Evolutionary conservation across 345 rosid genomes (phyloP), one percentile per base, ranked within the genome.

Genomic region (Gynandropsis gynandra): DNA sequence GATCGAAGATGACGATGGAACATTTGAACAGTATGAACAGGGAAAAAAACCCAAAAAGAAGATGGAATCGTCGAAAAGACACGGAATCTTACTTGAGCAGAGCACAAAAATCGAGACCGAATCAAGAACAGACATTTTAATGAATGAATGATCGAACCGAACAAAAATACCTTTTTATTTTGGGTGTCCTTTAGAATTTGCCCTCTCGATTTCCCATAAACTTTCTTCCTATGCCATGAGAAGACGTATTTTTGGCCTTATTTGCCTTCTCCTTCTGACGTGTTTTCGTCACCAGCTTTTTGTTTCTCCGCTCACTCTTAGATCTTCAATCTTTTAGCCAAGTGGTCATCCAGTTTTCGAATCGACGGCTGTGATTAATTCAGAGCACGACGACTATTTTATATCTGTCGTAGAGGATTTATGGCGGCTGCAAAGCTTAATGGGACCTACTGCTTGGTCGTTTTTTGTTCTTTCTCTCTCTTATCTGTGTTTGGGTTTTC

Each of bases 61-160:
- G 46, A 10, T 14, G 17, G 47, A 14, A 19, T 39, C 12, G 9
- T 11, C 12, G 29, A 47, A 34, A 33, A 54, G n/a, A 20, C 54
- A 36, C n/a, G 37, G 63, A 56, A 64, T 56, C 68, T 64, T 64
- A 53, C 66, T 18, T 41, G 59, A 34, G 46, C 54, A 54, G 42
- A 48, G 49, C 56, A 29, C 48, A 50, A 58, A 57, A 64, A 37
- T 63, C 63, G 57, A 64, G 50, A 64, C 69, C 58, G 9, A 53
- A 62, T 19, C 52, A 61, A 61, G 42, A 17, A 13, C 27, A 9
- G 38, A n/a, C 34, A 4, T 41, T 47, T 45, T 15, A 31, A 9
- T 16, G 29, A 24, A n/a, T 41, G 56, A 63, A 55, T 55, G 67
- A 55, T 48, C 40, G 27, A 54, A 53, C 66, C 13, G 19, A 63